These are phyloP conservation scores for Fusarium sp. DNA, from an alignment of 2,329 filamentous ascomycete genomes.

Conservation along the genomic window DNA sequence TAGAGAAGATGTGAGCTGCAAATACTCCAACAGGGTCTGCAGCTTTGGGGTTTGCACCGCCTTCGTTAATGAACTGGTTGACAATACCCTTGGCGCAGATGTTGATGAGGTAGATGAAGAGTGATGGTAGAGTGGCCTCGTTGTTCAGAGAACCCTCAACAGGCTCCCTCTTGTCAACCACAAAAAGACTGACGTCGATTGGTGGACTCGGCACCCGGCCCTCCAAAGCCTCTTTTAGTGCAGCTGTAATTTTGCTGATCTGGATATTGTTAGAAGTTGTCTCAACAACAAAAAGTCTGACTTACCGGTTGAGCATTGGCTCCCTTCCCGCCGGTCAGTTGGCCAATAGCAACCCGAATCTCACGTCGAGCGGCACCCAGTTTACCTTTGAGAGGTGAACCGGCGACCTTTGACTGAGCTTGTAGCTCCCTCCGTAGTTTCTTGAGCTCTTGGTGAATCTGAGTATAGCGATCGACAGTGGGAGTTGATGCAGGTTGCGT, in stretches of 20 bases:
- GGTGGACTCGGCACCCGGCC: slow-evolving; percentile 62
- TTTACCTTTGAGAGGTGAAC: slow-evolving; percentile 67
- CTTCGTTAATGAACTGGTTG: slow-evolving; percentile 75
- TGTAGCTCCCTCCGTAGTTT: slow-evolving; percentile 71
- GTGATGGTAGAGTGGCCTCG: slow-evolving; percentile 66
- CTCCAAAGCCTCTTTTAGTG: slow-evolving; percentile 64
- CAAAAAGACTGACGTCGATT: slow-evolving; percentile 66
- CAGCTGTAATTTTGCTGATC: slow-evolving; percentile 52
- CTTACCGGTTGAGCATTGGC: slow-evolving; percentile 63
- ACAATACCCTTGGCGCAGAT: slow-evolving; percentile 79
- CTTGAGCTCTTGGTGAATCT: slow-evolving; percentile 77
- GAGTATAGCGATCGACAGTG: slow-evolving; percentile 57
- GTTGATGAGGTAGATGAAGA: slow-evolving; percentile 81
- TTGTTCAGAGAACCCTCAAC: slow-evolving; percentile 63
- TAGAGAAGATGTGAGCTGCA: slow-evolving; percentile 78
- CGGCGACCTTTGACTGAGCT: slow-evolving; percentile 61
- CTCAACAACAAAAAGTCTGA: neutral
- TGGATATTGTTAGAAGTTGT: slow-evolving; percentile 39
- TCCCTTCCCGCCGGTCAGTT: slow-evolving; percentile 73
- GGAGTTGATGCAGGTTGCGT: slow-evolving; percentile 17
- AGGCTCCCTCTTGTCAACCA: slow-evolving; percentile 59
- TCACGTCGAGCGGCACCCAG: slow-evolving; percentile 78
- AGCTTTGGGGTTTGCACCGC: slow-evolving; percentile 69
- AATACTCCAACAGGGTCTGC: slow-evolving; percentile 86
- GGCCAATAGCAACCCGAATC: slow-evolving; percentile 77